A percentile compares a stretch with the other conserved stretches of the same genome.
Evolutionary conservation across 306 rosid species (phyloP).

Genomic region (Cicer pinnatifidum): DNA sequence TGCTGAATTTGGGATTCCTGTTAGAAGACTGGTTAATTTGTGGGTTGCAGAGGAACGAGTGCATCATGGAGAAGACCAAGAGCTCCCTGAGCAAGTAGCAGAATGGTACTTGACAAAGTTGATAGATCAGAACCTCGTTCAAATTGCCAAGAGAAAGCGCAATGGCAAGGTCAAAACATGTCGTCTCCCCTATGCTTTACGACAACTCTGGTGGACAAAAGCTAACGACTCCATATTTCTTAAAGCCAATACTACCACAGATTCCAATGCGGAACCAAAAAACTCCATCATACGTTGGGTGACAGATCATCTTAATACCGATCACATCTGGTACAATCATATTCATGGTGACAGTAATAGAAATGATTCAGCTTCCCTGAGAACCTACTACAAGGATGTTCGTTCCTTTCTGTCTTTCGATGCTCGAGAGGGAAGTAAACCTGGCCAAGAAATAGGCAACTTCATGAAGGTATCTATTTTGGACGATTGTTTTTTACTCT

Average conservation of each 20-base stretch:
- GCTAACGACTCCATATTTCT: not conserved
- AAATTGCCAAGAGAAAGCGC: constrained; percentile 33
- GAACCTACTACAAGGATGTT: constrained; percentile 5
- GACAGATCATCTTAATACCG: constrained; percentile 6
- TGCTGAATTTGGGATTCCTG: constrained; percentile 43
- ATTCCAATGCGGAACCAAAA: not conserved
- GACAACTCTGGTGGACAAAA: constrained; percentile 9
- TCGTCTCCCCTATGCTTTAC: constrained; percentile 29
- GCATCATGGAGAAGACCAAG: not conserved
- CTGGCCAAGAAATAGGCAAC: constrained; percentile 44
- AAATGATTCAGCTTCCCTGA: not conserved
- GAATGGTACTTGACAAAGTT: constrained; percentile 39
- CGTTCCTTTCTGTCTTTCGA: constrained; percentile 45
- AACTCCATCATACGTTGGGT: not conserved
- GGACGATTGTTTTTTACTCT: not conserved
- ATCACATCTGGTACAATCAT: constrained; percentile 7
- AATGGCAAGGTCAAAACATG: constrained; percentile 50
- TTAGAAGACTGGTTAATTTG: constrained; percentile 45
- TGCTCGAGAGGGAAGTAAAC: constrained; percentile 45
- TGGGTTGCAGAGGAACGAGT: constrained; percentile 51
- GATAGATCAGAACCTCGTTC: constrained; percentile 41
- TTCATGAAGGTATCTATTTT: constrained; percentile 34
- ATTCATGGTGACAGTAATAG: constrained; percentile 17
- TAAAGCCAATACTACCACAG: not conserved
- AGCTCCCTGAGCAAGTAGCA: constrained; percentile 39